Evolutionary conservation across 352 stramenopile species (phyloP), one percentile per base, ranked within the genome.

Genomic region (Phytophthora sansomeana): DNA sequence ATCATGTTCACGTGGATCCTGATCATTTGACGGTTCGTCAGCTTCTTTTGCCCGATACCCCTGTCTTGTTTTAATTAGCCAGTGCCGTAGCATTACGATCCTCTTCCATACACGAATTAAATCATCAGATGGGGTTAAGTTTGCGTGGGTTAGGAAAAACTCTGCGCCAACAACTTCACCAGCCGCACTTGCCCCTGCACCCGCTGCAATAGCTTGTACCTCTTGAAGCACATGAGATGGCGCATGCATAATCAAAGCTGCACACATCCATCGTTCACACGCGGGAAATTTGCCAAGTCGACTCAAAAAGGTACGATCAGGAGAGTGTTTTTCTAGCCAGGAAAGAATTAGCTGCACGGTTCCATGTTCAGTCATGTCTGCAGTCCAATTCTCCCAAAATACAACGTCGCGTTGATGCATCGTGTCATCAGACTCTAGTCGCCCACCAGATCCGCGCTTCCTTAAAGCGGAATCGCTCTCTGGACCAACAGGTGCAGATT

Each of bases 31-130:
- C 6, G 49, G 52, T 47, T 92, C 74, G 16, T 89, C 81, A 17
- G 69, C 71, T 52, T 88, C 60, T 56, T 73, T 80, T 4, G 89
- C 84, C 17, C 85, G 81, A 59, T 93, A 95, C 55, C 89, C 87
- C 62, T 96, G 89, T 28, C 87, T 64, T 19, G 72, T 76, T 47
- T 93, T 93, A 33, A 96, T 95, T 13, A 96, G 38, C 89, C 89
- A 95, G 57, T 96, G 89, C 7, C 89, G 84, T 21, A 96, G 63
- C 60, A 80, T 82, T n/a, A 96, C 63, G 16, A 96, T 72, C 14
- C 80, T 78, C 57, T 93, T 93, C 89, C 89, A 95, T 17, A 96
- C 74, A 35, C 73, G 62, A 44, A 80, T 50, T 4, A 96, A 55
- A 41, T 95, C 89, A 44, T 92, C 78, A 0, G 89, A 96, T 6